Base-by-base conservation (phyloP, 1,284 basidiomycete species). In the Waitea zeae region DNA sequence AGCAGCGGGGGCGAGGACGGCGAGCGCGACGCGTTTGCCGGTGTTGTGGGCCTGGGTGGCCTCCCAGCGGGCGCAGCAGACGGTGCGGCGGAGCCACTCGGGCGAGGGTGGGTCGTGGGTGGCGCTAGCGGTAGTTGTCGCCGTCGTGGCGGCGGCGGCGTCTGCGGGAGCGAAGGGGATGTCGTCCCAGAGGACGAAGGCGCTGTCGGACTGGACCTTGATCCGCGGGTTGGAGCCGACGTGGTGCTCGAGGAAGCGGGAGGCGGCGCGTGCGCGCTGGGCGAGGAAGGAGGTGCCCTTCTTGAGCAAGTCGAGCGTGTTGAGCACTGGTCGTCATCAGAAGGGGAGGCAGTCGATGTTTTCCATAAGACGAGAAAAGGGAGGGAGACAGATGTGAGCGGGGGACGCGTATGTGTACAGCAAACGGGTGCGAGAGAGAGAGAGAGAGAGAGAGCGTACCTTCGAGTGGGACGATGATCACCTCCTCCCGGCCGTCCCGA, bases 261-360 rank as follows among this genome's bases (percentile, higher is more conserved):
- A 86, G 12, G 83, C 83, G 0, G 76, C 69, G 26, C 83, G 74
- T 3, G 88, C 88, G 12, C 79, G 75, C 44, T 81, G 71, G 0
- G 87, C 86, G 14, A 87, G 65, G 0, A 69, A 56, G 20, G 65
- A 77, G 0, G 74, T 74, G 1, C 88, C 88, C 51, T 92, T 93
- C 64, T 95, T 95, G 44, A 93, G 70, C 4, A 92, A 60, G 51
- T 95, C 89, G n/a, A 95, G 69, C 0, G 88, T 93, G 48, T 87
- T 88, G 20, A 93, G 65, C 4, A 81, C 88, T 89, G 48, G n/a
- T n/a, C n/a, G n/a, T n/a, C n/a, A n/a, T n/a, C n/a, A n/a, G n/a
- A 14, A 20, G 36, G 35, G 4, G 34, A 31, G 11, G 12, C 11
- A 28, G 17, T 17, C 13, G 24, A 29, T 6, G 17, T n/a, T n/a